Base-by-base conservation (phyloP, 2,329 filamentous ascomycete species). In the Talaromyces piceae region DNA sequence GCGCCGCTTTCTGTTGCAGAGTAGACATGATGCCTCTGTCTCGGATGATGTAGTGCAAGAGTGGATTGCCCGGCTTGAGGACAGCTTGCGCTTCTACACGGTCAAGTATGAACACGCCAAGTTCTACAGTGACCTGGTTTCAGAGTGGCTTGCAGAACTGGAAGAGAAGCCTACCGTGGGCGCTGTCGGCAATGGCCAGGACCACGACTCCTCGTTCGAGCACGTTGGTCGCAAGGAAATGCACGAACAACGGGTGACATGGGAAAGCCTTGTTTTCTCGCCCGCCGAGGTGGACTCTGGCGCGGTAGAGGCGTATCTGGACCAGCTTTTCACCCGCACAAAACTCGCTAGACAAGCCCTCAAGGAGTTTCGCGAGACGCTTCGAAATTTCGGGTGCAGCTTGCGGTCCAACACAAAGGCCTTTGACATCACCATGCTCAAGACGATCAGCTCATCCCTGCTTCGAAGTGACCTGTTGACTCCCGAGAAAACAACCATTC, bases 201-300 rank as follows among this genome's bases (percentile, higher is more conserved):
- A 62, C 4, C 27, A 9, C 18, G 9, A 52, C 57, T 47, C 53
- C 13, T 62, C 61, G 3, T 77, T 77, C 51, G 74, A 80, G 45
- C 59, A 67, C 5, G 67, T 80, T 11, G 79, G 77, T 2, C 69
- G 75, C 13, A 70, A 74, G 33, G 77, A 79, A 56, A 78, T 79
- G 68, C 74, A 77, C 50, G 69, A 77, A 50, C 73, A 78, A 55
- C 71, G 79, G 18, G 67, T 70, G 1, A 69, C 66, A 11, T 83
- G 80, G 78, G 81, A 84, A 60, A 61, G 67, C 1, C 67, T 75
- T 49, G 78, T 80, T n/a, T 83, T 84, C 59, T 68, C 68, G 3
- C 62, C 72, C 4, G 68, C 69, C 25, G 59, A 76, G 13, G 74
- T 74, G 2, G 72, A 83, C 55, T 61, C 63, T 7, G 56, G 54